Evolutionary conservation across 208 protist genomes (phyloP), one percentile per base, ranked within the genome.

Genomic region (Leishmania amazonensis): DNA sequence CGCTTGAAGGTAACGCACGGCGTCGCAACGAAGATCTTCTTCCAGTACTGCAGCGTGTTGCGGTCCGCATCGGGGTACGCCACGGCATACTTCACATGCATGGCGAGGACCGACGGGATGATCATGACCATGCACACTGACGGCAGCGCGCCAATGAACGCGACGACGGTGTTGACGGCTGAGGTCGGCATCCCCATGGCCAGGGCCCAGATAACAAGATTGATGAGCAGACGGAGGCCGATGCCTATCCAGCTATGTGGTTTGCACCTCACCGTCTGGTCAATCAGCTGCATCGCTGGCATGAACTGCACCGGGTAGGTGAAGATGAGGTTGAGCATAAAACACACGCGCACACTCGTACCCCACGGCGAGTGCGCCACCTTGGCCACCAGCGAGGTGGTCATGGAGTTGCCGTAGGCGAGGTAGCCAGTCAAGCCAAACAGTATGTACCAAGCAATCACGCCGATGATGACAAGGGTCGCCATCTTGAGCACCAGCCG

Each of bases 241-340:
- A 94, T 60, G 7, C 88, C 90, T 45, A 91, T 85, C 85, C 74
- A 88, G 72, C 89, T 94, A 47, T 85, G 86, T 65, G 88, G 87
- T 57, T 84, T 87, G 86, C 89, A 89, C 42, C 81, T 75, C 17
- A 88, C 86, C 15, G 87, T 81, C 78, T 86, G 82, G 64, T 96
- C 93, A 6, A 94, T 85, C 49, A 95, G 84, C 84, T 96, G 93
- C 80, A 93, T 92, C 49, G 93, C 93, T 11, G 93, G 91, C 81
- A 93, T 88, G 85, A 90, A 96, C 84, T 95, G 91, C 80, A 96
- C 77, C 45, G 93, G 93, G 81, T 95, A 95, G 70, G 86, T 87
- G 80, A 96, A 90, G 78, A 96, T 68, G 71, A 96, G 72, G 88
- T 90, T 94, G 28, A 95, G 1, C 17, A 76, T 0, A 67, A 93